These are phyloP conservation scores for Kwoniella dendrophila DNA, from an alignment of 768 basidiomycete species.

Conservation along the genomic window DNA sequence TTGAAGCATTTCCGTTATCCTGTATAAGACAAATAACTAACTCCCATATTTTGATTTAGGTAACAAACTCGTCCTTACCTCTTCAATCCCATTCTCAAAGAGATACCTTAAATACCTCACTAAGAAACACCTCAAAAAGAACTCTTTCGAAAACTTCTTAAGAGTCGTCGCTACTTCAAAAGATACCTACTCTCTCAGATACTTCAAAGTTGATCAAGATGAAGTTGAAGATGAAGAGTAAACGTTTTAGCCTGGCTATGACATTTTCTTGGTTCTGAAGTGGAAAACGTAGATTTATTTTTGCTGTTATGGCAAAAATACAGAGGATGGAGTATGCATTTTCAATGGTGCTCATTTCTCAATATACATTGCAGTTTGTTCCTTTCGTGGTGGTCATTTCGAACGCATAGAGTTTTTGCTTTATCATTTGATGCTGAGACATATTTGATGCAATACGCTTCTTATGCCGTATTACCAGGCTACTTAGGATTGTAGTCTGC, in stretches of 20 bases:
- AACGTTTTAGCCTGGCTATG: no score
- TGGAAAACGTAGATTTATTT: not conserved
- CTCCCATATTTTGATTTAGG: conserved; percentile 40
- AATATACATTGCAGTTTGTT: no score
- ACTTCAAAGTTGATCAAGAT: conserved; percentile 64
- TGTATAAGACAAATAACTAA: conserved; percentile 1
- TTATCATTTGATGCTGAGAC: no score
- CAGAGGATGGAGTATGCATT: conserved; percentile 7
- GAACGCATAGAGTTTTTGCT: no score
- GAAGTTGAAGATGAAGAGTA: conserved; percentile 57
- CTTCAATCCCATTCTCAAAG: conserved; percentile 90
- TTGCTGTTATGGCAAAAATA: no score
- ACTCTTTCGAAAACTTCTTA: conserved; percentile 89
- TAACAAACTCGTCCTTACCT: conserved; percentile 80
- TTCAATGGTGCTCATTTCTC: conserved; percentile 14
- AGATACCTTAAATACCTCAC: conserved; percentile 95
- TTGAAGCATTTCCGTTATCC: not conserved
- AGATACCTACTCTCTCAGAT: conserved; percentile 89
- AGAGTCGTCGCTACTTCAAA: conserved; percentile 91
- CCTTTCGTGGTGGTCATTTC: no score
- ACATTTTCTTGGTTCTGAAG: conserved; percentile 2
- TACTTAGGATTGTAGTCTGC: no score
- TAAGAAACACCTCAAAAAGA: conserved; percentile 99
- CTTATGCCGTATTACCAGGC: no score
- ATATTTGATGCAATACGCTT: no score